Conservation (phyloP, 2,329 filamentous ascomycete genomes). For the Graphilbum sp. region DNA sequence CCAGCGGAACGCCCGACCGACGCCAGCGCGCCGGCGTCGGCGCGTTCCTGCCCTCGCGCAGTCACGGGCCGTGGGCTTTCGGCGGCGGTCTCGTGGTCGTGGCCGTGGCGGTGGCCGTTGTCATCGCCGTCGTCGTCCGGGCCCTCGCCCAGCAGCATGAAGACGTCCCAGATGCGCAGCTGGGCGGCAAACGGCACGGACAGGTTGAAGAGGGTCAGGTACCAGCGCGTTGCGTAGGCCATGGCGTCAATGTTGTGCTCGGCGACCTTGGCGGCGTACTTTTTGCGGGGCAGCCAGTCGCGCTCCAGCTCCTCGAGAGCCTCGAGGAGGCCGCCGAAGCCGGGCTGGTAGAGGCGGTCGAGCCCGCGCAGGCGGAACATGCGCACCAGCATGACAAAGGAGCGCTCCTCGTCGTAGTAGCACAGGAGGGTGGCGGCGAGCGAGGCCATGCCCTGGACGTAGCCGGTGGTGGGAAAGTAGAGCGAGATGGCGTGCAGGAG, state of each 20-base stretch:
- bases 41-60: too few relatives aligned
- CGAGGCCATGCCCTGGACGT: slow-evolving; percentile 96
- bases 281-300: slow-evolving; percentile 62
- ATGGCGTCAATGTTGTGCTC: slow-evolving; percentile 72
- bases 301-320: slow-evolving; percentile 73
- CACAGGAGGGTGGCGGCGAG: slow-evolving; percentile 83
- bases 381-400: slow-evolving; percentile 92
- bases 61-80: neutral
- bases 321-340: slow-evolving; percentile 75
- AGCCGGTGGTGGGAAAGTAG: slow-evolving; percentile 81
- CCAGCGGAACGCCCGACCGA: too few relatives aligned
- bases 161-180: slow-evolving; percentile 93
- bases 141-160: slow-evolving; percentile 73
- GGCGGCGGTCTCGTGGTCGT: neutral
- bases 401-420: slow-evolving; percentile 90
- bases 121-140: neutral
- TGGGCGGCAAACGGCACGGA: slow-evolving; percentile 90
- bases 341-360: slow-evolving; percentile 65
- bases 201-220: slow-evolving; percentile 93
- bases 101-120: neutral
- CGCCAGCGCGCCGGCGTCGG: neutral
- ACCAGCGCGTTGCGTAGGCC: slow-evolving; percentile 94
- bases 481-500: slow-evolving; percentile 84
- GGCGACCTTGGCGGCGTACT: slow-evolving; percentile 53
- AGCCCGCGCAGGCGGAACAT: slow-evolving; percentile 83